Evolutionary conservation across 345 rosid species (phyloP).

Genomic region (Brassica carinata): DNA sequence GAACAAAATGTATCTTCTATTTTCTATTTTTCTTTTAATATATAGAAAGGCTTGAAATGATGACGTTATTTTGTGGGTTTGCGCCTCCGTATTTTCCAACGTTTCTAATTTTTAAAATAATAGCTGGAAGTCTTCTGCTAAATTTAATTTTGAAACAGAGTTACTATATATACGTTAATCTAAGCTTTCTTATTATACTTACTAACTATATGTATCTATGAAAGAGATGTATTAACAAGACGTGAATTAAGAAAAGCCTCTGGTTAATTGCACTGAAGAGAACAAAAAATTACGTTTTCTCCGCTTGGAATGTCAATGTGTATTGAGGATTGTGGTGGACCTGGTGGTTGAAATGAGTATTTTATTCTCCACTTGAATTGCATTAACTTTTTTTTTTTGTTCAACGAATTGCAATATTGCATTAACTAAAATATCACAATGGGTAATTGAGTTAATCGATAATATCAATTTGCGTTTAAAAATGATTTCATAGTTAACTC

Average conservation of each 20-base stretch:
- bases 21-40: too few species aligned
- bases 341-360: too few species aligned
- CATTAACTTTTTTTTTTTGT: too few species aligned
- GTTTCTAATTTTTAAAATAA: neutral
- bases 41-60: too few species aligned
- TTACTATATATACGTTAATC: neutral
- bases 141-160: neutral
- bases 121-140: neutral
- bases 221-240: neutral
- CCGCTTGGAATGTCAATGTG: neutral
- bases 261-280: neutral
- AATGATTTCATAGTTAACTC: neutral
- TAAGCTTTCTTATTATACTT: neutral
- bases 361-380: neutral
- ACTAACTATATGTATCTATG: neutral
- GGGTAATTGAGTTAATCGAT: neutral
- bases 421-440: neutral
- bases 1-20: neutral
- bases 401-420: too few species aligned
- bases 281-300: slow-evolving; percentile 6
- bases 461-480: neutral
- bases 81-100: neutral
- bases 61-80: neutral
- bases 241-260: neutral
- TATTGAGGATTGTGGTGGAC: neutral